phyloP scores from a whole-genome alignment of 2,329 filamentous ascomycete genomes.

The Arthrobotrys conoides region DNA sequence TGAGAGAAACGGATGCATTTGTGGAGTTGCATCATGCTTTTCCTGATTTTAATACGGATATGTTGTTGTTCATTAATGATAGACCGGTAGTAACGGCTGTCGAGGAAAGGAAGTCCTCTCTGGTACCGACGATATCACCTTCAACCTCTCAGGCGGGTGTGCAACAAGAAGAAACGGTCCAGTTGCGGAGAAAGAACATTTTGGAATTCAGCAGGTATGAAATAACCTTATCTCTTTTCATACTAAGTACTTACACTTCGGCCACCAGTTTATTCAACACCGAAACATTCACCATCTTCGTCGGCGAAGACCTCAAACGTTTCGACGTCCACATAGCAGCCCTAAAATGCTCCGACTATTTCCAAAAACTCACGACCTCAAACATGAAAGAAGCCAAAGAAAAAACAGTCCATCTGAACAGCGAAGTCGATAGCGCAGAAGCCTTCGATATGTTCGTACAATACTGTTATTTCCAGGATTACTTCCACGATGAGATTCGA shows the following conservation, averaged over 20 bases:
- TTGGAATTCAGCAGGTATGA: not conserved
- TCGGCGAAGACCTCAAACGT: not conserved
- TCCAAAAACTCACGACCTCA: not conserved
- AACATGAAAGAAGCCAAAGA: conserved; percentile 27
- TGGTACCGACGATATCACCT: too few species aligned
- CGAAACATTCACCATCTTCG: not conserved
- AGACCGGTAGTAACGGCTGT: too few species aligned
- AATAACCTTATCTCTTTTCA: not conserved
- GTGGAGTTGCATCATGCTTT: conserved; percentile 32
- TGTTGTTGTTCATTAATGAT: conserved; percentile 40
- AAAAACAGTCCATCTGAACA: conserved; percentile 28
- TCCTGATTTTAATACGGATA: conserved; percentile 50
- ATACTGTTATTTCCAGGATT: conserved; percentile 45
- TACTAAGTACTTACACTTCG: too few species aligned
- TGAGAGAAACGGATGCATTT: conserved; percentile 9
- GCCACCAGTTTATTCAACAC: not conserved
- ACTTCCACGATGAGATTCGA: conserved; percentile 1
- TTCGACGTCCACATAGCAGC: not conserved
- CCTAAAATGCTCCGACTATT: not conserved
- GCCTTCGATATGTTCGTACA: conserved; percentile 39
- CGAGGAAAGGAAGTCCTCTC: too few species aligned
- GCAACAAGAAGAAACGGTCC: not conserved
- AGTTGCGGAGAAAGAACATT: not conserved
- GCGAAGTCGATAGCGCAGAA: conserved; percentile 27
- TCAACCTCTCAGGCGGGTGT: not conserved